Percentiles rank a stretch among this genome's conserved stretches.
Conservation (phyloP, 306 rosid genomes). For the Castanea sativa region DNA sequence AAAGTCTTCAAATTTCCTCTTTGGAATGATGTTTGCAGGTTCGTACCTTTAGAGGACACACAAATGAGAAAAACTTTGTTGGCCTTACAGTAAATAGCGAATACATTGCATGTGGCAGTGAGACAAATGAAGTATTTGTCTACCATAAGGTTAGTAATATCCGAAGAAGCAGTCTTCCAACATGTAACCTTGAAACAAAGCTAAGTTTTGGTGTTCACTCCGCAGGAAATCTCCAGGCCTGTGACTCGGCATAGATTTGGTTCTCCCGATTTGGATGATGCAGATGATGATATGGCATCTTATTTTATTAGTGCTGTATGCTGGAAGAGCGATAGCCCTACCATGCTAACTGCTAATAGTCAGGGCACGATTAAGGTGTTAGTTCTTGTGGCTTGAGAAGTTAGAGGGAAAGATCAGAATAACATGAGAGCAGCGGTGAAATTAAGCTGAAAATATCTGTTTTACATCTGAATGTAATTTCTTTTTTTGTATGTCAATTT, state of each 20-base stretch:
- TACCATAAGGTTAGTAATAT: slow-evolving; percentile 82
- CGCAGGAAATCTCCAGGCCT: slow-evolving; percentile 88
- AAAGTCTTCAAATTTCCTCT: slow-evolving; percentile 6
- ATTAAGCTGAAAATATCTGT: slow-evolving; percentile 13
- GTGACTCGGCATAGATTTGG: slow-evolving; percentile 88
- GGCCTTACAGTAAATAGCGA: slow-evolving; percentile 88
- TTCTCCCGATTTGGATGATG: slow-evolving; percentile 61
- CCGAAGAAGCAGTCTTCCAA: not conserved
- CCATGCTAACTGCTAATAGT: slow-evolving; percentile 93
- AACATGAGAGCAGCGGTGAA: not conserved
- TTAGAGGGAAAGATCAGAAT: slow-evolving; percentile 1
- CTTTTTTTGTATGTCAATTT: slow-evolving; percentile 28
- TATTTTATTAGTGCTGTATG: slow-evolving; percentile 96
- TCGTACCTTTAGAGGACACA: slow-evolving; percentile 85
- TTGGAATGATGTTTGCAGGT: slow-evolving; percentile 41
- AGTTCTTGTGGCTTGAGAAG: slow-evolving; percentile 74
- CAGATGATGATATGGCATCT: slow-evolving; percentile 79
- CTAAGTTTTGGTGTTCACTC: slow-evolving; percentile 14
- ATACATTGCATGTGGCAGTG: slow-evolving; percentile 96
- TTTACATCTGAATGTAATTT: slow-evolving; percentile 3
- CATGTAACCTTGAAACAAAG: slow-evolving; percentile 7
- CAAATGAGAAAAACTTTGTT: slow-evolving; percentile 96
- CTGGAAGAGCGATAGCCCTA: slow-evolving; percentile 96
- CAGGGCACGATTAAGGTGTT: slow-evolving; percentile 94
- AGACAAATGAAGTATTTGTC: slow-evolving; percentile 89